Conservation (phyloP, 306 rosid genomes). For the Quercus gilva region DNA sequence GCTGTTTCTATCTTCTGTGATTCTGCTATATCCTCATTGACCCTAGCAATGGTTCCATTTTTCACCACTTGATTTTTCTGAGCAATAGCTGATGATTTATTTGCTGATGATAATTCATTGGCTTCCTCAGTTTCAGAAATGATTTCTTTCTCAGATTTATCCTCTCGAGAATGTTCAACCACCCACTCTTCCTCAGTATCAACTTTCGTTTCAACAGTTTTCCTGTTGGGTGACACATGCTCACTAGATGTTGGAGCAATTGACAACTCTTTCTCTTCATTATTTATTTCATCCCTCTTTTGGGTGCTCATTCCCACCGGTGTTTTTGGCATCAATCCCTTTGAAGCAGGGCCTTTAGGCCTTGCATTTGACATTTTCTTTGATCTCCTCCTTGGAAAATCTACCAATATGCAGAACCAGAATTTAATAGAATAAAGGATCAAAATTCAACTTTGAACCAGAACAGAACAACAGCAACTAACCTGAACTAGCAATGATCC, state of each 20-base stretch:
- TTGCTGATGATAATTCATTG: constrained; percentile 31
- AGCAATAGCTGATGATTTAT: constrained; percentile 24
- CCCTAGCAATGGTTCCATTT: constrained; percentile 29
- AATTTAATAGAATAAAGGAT: not conserved
- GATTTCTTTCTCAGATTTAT: constrained; percentile 31
- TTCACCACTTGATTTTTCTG: constrained; percentile 23
- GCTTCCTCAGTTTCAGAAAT: constrained; percentile 32
- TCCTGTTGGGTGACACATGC: constrained; percentile 19
- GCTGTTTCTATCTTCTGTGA: constrained; percentile 27
- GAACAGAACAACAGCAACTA: constrained; percentile 21
- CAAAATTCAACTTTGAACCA: not conserved
- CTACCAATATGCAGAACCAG: constrained; percentile 32
- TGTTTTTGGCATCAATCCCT: constrained; percentile 50
- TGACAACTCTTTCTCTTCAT: constrained; percentile 44
- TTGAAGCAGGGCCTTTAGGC: constrained; percentile 46
- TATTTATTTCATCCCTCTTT: constrained; percentile 35
- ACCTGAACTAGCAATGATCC: constrained; percentile 59
- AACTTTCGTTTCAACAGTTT: constrained; percentile 26
- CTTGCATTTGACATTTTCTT: constrained; percentile 49
- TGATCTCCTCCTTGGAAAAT: constrained; percentile 63
- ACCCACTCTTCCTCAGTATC: constrained; percentile 32
- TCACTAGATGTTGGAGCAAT: constrained; percentile 46
- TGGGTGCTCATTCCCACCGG: constrained; percentile 35
- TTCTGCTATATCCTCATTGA: constrained; percentile 31
- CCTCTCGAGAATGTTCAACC: constrained; percentile 34